Evolutionary conservation across 169 alveolate species (phyloP).

Genomic region (Plasmodium yoelii): DNA sequence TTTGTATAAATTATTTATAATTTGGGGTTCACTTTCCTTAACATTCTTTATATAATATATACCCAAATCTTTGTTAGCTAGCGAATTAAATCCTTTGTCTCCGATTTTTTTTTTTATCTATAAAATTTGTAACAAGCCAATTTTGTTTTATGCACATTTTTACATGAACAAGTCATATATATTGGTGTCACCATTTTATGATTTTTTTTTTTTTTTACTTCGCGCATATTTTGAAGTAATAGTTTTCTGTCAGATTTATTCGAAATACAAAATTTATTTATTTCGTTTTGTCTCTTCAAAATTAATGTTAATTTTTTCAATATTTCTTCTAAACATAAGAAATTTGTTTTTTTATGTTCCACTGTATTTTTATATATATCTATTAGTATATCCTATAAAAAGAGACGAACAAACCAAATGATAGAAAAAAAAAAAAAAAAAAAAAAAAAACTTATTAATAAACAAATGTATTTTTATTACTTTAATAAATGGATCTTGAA

Average conservation of each 20-base stretch:
- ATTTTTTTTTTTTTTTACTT: slow-evolving; percentile 1
- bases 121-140: no score
- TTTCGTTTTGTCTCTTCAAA: slow-evolving; percentile 29
- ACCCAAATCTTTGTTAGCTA: slow-evolving; percentile 31
- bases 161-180: no score
- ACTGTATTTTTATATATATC: slow-evolving; percentile 44
- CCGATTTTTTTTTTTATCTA: slow-evolving; percentile 44
- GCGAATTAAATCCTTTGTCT: slow-evolving; percentile 58
- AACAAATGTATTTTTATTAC: slow-evolving; percentile 14
- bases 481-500: slow-evolving; percentile 2
- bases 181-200: not conserved
- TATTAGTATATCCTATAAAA: slow-evolving; percentile 21
- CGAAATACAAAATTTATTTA: slow-evolving; percentile 5
- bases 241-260: slow-evolving; percentile 32
- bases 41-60: slow-evolving; percentile 2
- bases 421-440: no score
- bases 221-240: slow-evolving; percentile 23
- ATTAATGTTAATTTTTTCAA: slow-evolving; percentile 35
- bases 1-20: slow-evolving; percentile 3
- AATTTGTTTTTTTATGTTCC: slow-evolving; percentile 54
- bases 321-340: slow-evolving; percentile 58
- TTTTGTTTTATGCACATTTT: no score
- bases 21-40: not conserved
- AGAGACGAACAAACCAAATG: not conserved
- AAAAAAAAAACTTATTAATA: not conserved